Percentiles rank a stretch among this genome's conserved stretches.
Evolutionary conservation across 371 early-diverging fungal genomes (phyloP).

Genomic region (Phascolomyces articulosus): DNA sequence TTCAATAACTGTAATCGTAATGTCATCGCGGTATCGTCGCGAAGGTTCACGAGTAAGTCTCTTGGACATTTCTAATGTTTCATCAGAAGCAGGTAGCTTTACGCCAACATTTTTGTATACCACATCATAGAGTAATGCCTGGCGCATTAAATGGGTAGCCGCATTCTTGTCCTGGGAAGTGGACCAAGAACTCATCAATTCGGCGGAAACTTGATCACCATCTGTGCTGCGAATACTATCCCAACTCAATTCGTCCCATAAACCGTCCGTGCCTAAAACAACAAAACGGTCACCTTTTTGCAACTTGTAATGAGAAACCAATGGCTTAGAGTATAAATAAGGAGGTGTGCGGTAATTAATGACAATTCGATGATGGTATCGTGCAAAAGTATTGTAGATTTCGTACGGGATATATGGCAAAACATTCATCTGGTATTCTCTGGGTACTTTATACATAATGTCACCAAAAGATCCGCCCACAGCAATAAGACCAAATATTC

Average conservation of each 20-base stretch:
- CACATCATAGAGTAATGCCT: conserved; percentile 62
- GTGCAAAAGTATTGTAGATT: conserved; percentile 63
- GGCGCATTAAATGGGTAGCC: conserved; percentile 85
- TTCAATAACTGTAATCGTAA: conserved; percentile 88
- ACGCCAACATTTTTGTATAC: conserved; percentile 42
- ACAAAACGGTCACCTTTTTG: conserved; percentile 76
- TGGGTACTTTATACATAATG: conserved; percentile 80
- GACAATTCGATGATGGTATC: conserved; percentile 66
- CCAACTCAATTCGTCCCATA: conserved; percentile 86
- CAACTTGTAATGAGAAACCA: conserved; percentile 71
- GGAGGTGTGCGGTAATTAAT: conserved; percentile 85
- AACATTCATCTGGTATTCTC: conserved; percentile 62
- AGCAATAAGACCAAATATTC: conserved; percentile 54
- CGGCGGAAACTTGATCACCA: conserved; percentile 45
- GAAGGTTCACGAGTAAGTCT: conserved; percentile 47
- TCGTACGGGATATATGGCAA: conserved; percentile 52
- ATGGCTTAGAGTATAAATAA: conserved; percentile 91
- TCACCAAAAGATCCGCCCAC: conserved; percentile 76
- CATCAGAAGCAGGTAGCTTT: conserved; percentile 30
- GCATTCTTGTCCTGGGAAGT: conserved; percentile 67
- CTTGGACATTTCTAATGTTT: conserved; percentile 43
- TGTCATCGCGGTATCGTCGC: conserved; percentile 91
- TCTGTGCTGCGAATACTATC: conserved; percentile 61
- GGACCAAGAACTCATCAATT: conserved; percentile 34
- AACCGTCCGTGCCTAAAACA: conserved; percentile 92